These are phyloP conservation scores for Debaryomycetaceae sp. DNA, from an alignment of 1,139 yeast genomes.

Conservation along the genomic window DNA sequence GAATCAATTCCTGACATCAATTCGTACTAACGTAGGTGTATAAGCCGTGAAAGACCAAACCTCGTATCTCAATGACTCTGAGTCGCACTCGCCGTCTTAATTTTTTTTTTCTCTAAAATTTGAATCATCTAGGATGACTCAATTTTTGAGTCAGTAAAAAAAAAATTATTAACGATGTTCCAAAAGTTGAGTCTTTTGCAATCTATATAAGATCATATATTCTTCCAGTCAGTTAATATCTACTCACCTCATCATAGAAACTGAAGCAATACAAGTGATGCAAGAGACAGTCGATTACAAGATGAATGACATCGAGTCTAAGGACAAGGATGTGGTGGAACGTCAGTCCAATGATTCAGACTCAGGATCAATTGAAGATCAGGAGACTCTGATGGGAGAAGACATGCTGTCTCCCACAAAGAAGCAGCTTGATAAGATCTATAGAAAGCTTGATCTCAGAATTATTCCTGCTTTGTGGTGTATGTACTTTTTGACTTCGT, in stretches of 20 bases:
- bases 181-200: background rate
- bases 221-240: no score
- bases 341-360: background rate
- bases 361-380: background rate
- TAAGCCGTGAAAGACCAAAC: background rate
- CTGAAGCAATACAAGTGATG: background rate
- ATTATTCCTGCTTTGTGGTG: constrained; percentile 85
- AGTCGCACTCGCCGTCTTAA: constrained; percentile 1
- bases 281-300: background rate
- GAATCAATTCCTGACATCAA: background rate
- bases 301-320: background rate
- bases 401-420: background rate
- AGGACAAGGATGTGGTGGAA: background rate
- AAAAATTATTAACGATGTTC: background rate
- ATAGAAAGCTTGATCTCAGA: constrained; percentile 62
- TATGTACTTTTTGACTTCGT: constrained; percentile 73
- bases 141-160: no score
- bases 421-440: constrained; percentile 52
- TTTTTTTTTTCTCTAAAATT: background rate
- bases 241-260: no score
- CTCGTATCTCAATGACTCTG: background rate
- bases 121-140: background rate
- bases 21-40: background rate
- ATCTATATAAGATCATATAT: background rate
- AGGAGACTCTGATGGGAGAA: constrained; percentile 1